Conservation (phyloP, 108 stramenopile genomes). For the Poteriospumella lacustris region DNA sequence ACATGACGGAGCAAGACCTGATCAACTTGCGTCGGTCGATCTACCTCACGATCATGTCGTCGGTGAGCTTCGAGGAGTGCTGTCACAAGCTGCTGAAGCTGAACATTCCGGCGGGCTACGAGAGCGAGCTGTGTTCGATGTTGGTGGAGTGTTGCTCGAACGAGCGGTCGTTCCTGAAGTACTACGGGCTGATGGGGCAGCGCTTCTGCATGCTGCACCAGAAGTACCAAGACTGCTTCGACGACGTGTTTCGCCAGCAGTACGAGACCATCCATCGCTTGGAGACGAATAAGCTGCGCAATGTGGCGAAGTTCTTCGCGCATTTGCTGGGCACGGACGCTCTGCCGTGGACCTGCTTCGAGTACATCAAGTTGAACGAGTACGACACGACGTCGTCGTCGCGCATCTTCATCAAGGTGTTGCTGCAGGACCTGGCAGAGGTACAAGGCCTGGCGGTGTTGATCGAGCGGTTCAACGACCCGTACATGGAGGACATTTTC, state of each 20-base stretch:
- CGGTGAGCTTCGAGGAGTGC: conserved; percentile 94
- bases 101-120: conserved; percentile 74
- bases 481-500: conserved; percentile 67
- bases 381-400: conserved; percentile 91
- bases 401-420: conserved; percentile 95
- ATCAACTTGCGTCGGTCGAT: conserved; percentile 92
- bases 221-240: conserved; percentile 80
- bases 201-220: conserved; percentile 84
- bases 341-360: conserved; percentile 87
- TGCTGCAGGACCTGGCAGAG: conserved; percentile 91
- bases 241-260: conserved; percentile 70
- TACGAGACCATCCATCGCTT: conserved; percentile 89
- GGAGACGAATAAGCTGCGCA: conserved; percentile 96
- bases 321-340: conserved; percentile 92
- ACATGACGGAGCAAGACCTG: conserved; percentile 68
- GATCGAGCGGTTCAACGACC: conserved; percentile 66
- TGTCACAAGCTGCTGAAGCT: conserved; percentile 94
- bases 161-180: conserved; percentile 86
- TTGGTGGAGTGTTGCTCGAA: conserved; percentile 96
- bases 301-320: conserved; percentile 97
- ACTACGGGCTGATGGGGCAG: conserved; percentile 86
- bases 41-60: conserved; percentile 98
- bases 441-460: conserved; percentile 83
- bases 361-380: conserved; percentile 81
- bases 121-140: conserved; percentile 77